Base-by-base conservation (phyloP, 2,329 filamentous ascomycete genomes). In the Nannizziopsis barbatae region DNA sequence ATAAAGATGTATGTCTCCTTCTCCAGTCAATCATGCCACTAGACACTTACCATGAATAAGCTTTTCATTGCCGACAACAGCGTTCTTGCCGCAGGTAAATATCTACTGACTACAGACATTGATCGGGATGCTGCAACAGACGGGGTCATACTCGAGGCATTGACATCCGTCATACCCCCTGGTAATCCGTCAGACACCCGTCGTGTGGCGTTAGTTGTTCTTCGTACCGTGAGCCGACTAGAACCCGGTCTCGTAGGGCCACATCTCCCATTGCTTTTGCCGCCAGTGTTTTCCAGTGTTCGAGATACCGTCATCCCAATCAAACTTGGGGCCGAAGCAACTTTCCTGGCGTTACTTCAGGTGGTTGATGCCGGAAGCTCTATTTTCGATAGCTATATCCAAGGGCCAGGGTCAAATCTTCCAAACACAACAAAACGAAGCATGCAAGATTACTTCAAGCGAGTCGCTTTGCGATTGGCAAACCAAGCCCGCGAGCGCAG, bases 371-470 rank as follows among this genome's bases (percentile, higher is more conserved):
- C 89, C 54, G 92, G 95, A 62, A 76, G 74, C 51, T 81, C 79
- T 53, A 80, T 95, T 15, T 96, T 95, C 64, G 89, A 95, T 58
- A 89, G 89, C 68, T 96, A 88, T 67, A 81, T 95, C 71, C 73
- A 77, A 8, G 80, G 81, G 0, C 74, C 81, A 1, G 79, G 77
- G 5, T 76, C 77, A 44, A 77, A 79, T 2, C 67, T 95, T 51
- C 74, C 81, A 7, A 68, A 85, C 0, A 83, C 79, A 36, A 80
- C 80, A 14, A 92, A 93, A 75, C 77, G 90, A 57, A 88, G 83
- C 64, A 95, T 98, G 84, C 77, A 82, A 51, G 92, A 98, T 65
- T 98, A 98, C 70, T 96, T 96, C 71, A 95, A 95, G 75, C 76
- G 92, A 37, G 86, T 98, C 55, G 87, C 87, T 1, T 66, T 90